These are phyloP conservation scores for Sclerotinia subarctica DNA, from an alignment of 2,329 filamentous ascomycete genomes.

Conservation along the genomic window DNA sequence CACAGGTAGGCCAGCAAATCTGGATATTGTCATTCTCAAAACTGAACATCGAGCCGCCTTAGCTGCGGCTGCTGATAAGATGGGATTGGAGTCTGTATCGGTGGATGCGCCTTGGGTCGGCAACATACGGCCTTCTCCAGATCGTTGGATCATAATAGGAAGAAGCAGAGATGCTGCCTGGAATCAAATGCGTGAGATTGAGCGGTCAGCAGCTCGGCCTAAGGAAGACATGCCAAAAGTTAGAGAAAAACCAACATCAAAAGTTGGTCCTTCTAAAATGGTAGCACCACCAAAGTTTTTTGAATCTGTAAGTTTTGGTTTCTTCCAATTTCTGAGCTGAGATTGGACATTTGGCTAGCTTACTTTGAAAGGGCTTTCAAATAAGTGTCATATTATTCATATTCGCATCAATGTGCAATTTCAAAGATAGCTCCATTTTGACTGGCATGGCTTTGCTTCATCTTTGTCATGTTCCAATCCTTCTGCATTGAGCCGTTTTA, in stretches of 20 bases:
- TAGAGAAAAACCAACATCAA: constrained; percentile 6
- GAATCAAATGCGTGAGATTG: constrained; percentile 27
- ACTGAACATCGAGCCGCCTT: constrained; percentile 17
- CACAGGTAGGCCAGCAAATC: constrained; percentile 25
- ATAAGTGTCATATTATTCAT: background rate
- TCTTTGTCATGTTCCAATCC: background rate
- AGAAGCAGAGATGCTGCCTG: constrained; percentile 25
- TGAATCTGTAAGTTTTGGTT: background rate
- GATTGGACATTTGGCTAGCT: background rate
- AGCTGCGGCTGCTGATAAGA: constrained; percentile 19
- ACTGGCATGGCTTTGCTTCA: background rate
- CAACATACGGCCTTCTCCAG: constrained; percentile 22
- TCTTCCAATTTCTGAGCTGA: background rate
- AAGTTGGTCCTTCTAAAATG: background rate
- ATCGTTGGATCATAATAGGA: constrained; percentile 27
- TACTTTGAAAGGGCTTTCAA: background rate
- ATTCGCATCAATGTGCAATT: background rate
- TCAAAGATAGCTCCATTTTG: background rate
- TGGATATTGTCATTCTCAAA: constrained; percentile 27
- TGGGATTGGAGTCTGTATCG: constrained; percentile 21
- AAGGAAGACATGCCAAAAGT: constrained; percentile 17
- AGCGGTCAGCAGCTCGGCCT: constrained; percentile 17
- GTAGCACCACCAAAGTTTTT: background rate
- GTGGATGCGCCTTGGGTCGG: constrained; percentile 23
- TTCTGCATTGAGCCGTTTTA: background rate